Percentiles rank a stretch among this genome's conserved stretches.
Evolutionary conservation across 257 asterid species (phyloP).

Genomic region (Salvia splendens): DNA sequence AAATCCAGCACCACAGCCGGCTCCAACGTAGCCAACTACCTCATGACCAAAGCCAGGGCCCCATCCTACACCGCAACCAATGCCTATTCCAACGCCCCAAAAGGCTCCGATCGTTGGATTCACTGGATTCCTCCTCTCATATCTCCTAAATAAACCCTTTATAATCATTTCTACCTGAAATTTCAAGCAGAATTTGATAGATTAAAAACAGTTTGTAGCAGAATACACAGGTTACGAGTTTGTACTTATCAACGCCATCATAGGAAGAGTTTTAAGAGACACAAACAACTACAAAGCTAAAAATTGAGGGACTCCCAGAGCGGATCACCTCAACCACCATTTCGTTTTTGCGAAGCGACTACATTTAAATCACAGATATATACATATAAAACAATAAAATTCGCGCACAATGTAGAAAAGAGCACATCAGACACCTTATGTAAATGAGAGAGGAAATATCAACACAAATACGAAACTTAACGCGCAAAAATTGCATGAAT

Average conservation of each 20-base stretch:
- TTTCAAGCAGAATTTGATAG: slow-evolving; percentile 6
- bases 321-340: background rate
- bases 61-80: slow-evolving; percentile 99
- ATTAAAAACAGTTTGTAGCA: background rate
- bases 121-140: slow-evolving; percentile 91
- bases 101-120: slow-evolving; percentile 88
- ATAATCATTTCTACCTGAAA: slow-evolving; percentile 73
- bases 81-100: slow-evolving; percentile 93
- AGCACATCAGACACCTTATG: background rate
- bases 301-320: background rate
- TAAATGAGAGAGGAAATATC: background rate
- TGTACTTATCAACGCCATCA: background rate
- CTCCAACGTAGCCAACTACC: slow-evolving; percentile 87
- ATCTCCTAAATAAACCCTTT: slow-evolving; percentile 70
- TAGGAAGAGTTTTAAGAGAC: background rate
- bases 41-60: slow-evolving; percentile 99
- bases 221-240: slow-evolving; percentile 8
- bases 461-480: background rate
- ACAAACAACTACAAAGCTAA: background rate
- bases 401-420: background rate
- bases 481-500: background rate
- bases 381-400: background rate
- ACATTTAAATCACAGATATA: background rate
- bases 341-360: background rate
- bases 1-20: slow-evolving; percentile 96